Percentiles rank a stretch among this genome's conserved stretches.
Conservation (phyloP, 2,329 filamentous ascomycete genomes). For the Hansfordia pulvinata region DNA sequence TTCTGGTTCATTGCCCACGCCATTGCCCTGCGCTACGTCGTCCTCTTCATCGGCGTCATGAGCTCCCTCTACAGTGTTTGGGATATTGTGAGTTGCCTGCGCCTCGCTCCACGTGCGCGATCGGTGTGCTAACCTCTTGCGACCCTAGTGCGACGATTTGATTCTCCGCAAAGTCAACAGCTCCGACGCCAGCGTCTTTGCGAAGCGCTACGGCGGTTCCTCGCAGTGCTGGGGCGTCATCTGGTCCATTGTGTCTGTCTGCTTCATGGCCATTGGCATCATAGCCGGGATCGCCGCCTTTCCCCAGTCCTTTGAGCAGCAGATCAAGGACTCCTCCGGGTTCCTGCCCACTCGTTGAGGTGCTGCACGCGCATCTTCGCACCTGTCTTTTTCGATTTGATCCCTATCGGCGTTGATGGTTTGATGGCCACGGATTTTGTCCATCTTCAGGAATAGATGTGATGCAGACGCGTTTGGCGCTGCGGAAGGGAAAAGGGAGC, state of each 20-base stretch:
- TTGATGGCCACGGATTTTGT: no score
- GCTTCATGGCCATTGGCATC: constrained; percentile 61
- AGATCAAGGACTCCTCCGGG: constrained; percentile 52
- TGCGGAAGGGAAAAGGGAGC: no score
- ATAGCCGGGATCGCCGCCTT: constrained; percentile 68
- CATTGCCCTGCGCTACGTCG: constrained; percentile 58
- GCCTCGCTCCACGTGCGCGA: background rate
- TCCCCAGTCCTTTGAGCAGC: constrained; percentile 53
- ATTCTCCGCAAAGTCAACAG: constrained; percentile 70
- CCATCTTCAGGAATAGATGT: no score
- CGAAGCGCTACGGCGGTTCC: constrained; percentile 63
- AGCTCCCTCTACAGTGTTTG: constrained; percentile 67
- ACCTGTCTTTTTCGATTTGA: no score
- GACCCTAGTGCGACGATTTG: constrained; percentile 56
- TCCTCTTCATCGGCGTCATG: constrained; percentile 75
- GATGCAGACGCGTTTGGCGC: no score
- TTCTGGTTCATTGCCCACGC: constrained; percentile 74
- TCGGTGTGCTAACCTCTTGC: constrained; percentile 1
- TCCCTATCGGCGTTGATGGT: no score
- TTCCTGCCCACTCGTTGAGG: constrained; percentile 38
- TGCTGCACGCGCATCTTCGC: no score
- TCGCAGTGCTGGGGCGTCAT: constrained; percentile 72
- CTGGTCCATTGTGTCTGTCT: constrained; percentile 60
- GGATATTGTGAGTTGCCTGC: constrained; percentile 48
- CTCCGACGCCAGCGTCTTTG: constrained; percentile 69